Evolutionary conservation across 805 yeast genomes (phyloP).

Genomic region (Cyberlindnera samutprakarnensis): DNA sequence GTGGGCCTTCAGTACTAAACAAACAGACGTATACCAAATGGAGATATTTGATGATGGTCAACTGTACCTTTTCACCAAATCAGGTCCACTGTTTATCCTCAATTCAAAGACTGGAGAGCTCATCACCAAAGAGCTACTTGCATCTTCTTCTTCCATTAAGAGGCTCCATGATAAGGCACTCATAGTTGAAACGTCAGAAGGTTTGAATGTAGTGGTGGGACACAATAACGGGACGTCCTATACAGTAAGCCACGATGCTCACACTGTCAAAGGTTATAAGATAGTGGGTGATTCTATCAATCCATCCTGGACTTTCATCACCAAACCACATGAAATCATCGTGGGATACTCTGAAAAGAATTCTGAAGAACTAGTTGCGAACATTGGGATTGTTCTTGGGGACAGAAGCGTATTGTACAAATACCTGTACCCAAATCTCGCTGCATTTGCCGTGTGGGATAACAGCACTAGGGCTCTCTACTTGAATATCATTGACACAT

Average conservation of each 20-base stretch:
- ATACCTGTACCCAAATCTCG: conserved; percentile 64
- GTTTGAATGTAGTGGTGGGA: conserved; percentile 14
- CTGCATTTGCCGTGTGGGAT: conserved; percentile 41
- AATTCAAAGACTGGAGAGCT: conserved; percentile 25
- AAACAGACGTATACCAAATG: conserved; percentile 16
- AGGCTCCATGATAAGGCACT: conserved; percentile 13
- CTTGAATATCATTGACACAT: conserved; percentile 54
- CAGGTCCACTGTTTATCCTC: conserved; percentile 15
- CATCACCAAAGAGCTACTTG: conserved; percentile 9
- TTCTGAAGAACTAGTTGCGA: conserved; percentile 37
- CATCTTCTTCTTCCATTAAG: conserved; percentile 6
- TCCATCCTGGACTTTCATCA: conserved; percentile 32
- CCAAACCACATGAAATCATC: conserved; percentile 28
- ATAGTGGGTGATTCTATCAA: conserved; percentile 12
- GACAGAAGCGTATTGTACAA: conserved; percentile 76
- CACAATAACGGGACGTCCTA: conserved; percentile 5
- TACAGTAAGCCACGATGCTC: conserved; percentile 19
- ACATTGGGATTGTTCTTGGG: conserved; percentile 61
- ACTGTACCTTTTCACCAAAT: conserved; percentile 12
- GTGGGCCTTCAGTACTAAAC: conserved; percentile 31
- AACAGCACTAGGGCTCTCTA: conserved; percentile 26
- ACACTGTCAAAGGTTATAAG: conserved; percentile 20
- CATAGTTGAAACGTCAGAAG: conserved; percentile 11
- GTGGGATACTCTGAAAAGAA: conserved; percentile 33
- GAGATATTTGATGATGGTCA: conserved; percentile 15